These are phyloP conservation scores for Lumnitzera racemosa DNA, from an alignment of 345 rosid genomes.

Conservation along the genomic window DNA sequence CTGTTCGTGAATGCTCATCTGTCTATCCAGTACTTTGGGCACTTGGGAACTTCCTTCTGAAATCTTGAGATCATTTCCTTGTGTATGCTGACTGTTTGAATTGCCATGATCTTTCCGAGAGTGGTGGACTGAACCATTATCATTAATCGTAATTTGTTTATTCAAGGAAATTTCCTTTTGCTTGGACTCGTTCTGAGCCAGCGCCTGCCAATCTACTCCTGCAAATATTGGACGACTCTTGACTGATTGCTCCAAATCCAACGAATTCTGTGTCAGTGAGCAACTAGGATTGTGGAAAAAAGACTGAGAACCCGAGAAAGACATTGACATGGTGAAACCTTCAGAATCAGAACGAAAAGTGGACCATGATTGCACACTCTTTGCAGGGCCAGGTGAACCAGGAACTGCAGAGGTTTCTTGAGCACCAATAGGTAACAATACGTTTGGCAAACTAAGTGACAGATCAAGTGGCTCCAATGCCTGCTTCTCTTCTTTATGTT, in stretches of 20 bases:
- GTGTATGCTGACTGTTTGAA: conserved; percentile 38
- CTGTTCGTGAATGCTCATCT: conserved; percentile 57
- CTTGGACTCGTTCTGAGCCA: conserved; percentile 61
- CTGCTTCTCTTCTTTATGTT: conserved; percentile 55
- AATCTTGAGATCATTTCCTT: conserved; percentile 30
- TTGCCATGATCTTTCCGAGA: conserved; percentile 40
- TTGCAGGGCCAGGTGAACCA: conserved; percentile 71
- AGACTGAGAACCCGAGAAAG: conserved; percentile 91
- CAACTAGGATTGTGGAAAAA: conserved; percentile 95
- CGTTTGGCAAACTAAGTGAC: conserved; percentile 88
- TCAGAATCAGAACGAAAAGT: conserved; percentile 73
- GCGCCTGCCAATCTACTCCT: conserved; percentile 73
- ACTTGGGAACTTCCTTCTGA: conserved; percentile 48
- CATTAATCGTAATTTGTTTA: conserved; percentile 59
- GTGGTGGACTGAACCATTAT: conserved; percentile 48
- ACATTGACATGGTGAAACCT: conserved; percentile 84
- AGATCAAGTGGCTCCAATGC: conserved; percentile 79
- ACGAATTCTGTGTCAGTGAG: conserved; percentile 77
- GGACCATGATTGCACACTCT: conserved; percentile 69
- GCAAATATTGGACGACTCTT: conserved; percentile 91
- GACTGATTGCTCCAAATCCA: conserved; percentile 91
- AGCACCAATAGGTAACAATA: conserved; percentile 72
- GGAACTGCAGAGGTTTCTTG: conserved; percentile 32
- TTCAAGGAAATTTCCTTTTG: conserved; percentile 57
- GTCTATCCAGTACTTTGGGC: conserved; percentile 55